phyloP scores from a whole-genome alignment of 345 rosid genomes.

The Trapa bicornis region DNA sequence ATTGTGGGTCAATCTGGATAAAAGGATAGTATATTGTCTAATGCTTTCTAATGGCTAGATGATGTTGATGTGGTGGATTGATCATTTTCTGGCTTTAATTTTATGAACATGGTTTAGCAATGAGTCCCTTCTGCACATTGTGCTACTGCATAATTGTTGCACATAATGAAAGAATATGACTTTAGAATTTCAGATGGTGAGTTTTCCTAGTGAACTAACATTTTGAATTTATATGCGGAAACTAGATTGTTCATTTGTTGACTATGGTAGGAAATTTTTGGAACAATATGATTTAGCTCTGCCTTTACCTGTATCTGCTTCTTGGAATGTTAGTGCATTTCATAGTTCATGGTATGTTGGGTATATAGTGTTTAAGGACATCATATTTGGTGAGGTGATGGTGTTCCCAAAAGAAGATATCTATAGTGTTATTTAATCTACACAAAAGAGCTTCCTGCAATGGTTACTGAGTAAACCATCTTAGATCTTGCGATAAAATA shows the following conservation, averaged over 20 bases:
- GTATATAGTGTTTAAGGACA: neutral
- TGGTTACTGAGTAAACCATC: neutral
- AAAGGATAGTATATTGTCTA: neutral
- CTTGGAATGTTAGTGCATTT: neutral
- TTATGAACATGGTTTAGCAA: neutral
- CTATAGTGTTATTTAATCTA: neutral
- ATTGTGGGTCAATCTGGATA: neutral
- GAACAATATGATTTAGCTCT: neutral
- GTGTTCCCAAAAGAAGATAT: neutral
- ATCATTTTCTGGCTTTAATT: neutral
- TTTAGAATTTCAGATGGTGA: neutral
- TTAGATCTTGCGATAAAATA: neutral
- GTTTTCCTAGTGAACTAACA: neutral
- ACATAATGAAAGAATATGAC: neutral
- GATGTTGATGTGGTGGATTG: neutral
- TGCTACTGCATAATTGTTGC: neutral
- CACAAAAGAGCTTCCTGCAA: neutral
- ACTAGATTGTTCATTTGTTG: neutral
- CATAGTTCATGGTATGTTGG: neutral
- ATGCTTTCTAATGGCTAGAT: neutral
- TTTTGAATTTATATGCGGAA: neutral
- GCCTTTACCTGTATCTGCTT: neutral
- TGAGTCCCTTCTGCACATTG: neutral
- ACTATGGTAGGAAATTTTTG: neutral
- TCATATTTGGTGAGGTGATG: neutral